phyloP scores from a whole-genome alignment of 1,284 basidiomycete genomes.

The Boletus sp. region DNA sequence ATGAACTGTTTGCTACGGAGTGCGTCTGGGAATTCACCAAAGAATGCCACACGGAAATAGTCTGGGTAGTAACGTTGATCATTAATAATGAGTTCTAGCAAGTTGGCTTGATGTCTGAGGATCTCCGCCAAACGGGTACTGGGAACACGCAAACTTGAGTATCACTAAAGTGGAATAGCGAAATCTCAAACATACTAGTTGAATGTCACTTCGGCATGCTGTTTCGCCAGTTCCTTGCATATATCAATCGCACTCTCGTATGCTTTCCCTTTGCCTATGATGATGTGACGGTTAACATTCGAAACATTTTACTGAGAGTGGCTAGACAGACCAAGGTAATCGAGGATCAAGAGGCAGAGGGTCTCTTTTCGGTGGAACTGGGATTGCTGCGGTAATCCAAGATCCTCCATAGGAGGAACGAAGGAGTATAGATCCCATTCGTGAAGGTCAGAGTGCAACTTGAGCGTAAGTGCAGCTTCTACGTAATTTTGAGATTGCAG shows the following conservation, averaged over 20 bases:
- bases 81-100: conserved; percentile 80
- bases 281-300: conserved; percentile 4
- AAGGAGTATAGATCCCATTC: conserved; percentile 82
- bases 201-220: conserved; percentile 84
- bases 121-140: conserved; percentile 82
- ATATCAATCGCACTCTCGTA: conserved; percentile 94
- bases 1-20: conserved; percentile 86
- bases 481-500: conserved; percentile 85
- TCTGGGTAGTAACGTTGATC: conserved; percentile 84
- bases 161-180: conserved; percentile 2
- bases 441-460: conserved; percentile 90
- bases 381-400: conserved; percentile 87
- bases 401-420: conserved; percentile 80
- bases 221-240: conserved; percentile 82
- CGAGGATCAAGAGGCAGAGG: conserved; percentile 78
- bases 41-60: conserved; percentile 93
- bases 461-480: conserved; percentile 89
- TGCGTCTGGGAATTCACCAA: conserved; percentile 83
- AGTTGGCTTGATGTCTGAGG: conserved; percentile 75
- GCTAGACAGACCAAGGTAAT: conserved; percentile 71
- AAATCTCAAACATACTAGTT: conserved; percentile 66
- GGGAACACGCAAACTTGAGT: conserved; percentile 10
- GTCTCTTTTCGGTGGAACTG: conserved; percentile 95
- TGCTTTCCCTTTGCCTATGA: conserved; percentile 85
- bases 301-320: background rate